Base-by-base conservation (phyloP, 345 rosid species). In the Populus pruinosa region DNA sequence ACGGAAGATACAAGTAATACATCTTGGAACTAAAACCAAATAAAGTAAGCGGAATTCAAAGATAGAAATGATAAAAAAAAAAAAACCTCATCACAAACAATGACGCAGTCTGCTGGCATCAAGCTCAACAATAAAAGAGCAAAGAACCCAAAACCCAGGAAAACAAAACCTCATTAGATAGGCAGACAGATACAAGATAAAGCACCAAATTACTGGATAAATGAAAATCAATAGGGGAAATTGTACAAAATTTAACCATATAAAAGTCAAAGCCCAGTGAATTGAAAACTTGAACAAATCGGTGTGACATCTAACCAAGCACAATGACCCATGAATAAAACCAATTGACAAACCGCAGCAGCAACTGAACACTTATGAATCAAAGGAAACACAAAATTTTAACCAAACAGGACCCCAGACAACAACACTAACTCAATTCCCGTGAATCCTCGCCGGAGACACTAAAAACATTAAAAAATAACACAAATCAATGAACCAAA, bases 81-180 rank as follows among this genome's bases (percentile, higher is more conserved):
- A 65, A 18, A 27, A 44, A 53, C 21, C 43, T 17, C 31, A 67
- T 50, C 35, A 55, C 36, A 53, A 44, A 16, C 64, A 67, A 23
- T 16, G 31, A 41, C 8, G 25, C n/a, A 11, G 44, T 16, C 53
- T 11, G 23, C 25, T 43, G 17, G n/a, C 12, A 69, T 5, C 66
- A 73, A 81, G 64, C 61, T 47, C 70, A 49, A 20, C 55, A 72
- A 74, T 74, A 73, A 33, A 43, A 81, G 29, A 67, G 61, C 35
- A 23, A 35, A 77, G 62, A 56, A 41, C 43, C 73, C 33, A 75
- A 44, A 73, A 79, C 55, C 29, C 74, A 79, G 1, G 14, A 77
- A 80, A 50, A 77, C 8, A 61, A 41, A 38, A 47, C 38, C 31
- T 49, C 50, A 20, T 6, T 20, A 72, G 2, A 44, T 5, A 67